Base-by-base conservation (phyloP, 1,139 yeast genomes). In the Meyerozyma elateridarum region DNA sequence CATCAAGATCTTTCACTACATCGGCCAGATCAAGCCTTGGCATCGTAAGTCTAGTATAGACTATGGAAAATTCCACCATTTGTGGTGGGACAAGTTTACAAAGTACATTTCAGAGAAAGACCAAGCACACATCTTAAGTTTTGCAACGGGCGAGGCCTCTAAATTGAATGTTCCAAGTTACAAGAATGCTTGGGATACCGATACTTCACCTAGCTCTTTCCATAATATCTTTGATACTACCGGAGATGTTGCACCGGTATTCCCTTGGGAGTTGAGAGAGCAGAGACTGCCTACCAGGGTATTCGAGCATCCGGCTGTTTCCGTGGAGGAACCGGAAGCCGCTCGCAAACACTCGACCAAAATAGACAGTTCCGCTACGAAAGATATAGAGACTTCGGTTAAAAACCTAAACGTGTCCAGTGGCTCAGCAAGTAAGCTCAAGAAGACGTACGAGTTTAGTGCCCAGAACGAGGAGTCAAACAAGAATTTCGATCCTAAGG, bases 251-350 rank as follows among this genome's bases (percentile, higher is more conserved):
- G 28, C 30, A 4, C 27, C 38, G 16, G 48, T 67, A n/a, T 67
- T 67, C 54, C 74, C 74, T 2, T 68, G 73, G 73, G 73, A 65
- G 40, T 40, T 46, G n/a, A 43, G 58, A 20, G 38, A 37, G 14
- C 49, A 44, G 9, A 38, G 25, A 2, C 40, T 39, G 1, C 41
- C 52, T 11, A 37, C 49, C 6, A 31, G 52, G 19, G 44, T 44
- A 20, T 48, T 48, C 33, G 36, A 39, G 21, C 28, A 31, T n/a
- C 25, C 22, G 15, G 32, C 26, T 6, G 15, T 27, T 20, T n/a
- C n/a, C n/a, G n/a, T n/a, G n/a, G 34, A 35, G 12, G 36, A 29
- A 12, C 26, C 31, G 12, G 38, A 28, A 22, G 17, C 22, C 21
- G 11, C 30, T 12, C 12, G 12, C 12, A 19, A 4, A 21, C n/a